These are phyloP conservation scores for Psilocybe cyanescens DNA, from an alignment of 768 basidiomycete genomes.

Conservation along the genomic window DNA sequence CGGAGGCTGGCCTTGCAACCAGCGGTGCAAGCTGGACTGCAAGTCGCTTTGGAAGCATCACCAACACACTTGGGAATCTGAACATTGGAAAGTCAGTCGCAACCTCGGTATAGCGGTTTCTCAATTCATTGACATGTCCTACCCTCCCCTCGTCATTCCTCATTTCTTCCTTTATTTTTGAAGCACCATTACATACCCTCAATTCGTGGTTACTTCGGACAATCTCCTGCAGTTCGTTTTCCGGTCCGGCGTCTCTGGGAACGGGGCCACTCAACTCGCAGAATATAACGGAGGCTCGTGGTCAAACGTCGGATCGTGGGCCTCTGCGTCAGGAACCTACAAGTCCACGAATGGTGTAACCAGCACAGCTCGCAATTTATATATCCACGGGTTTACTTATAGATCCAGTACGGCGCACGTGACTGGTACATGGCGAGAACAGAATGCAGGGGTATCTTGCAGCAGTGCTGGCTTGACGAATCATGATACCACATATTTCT, in stretches of 20 bases:
- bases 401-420: constrained; percentile 39
- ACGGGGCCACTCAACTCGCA: constrained; percentile 50
- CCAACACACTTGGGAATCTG: constrained; percentile 42
- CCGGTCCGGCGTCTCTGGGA: constrained; percentile 49
- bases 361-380: constrained; percentile 46
- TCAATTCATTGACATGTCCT: background rate
- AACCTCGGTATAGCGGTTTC: background rate
- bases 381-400: constrained; percentile 53
- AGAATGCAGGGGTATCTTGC: constrained; percentile 44
- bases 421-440: constrained; percentile 53
- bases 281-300: constrained; percentile 45
- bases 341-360: constrained; percentile 43
- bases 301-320: constrained; percentile 51
- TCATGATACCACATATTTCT: constrained; percentile 51
- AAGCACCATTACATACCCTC: constrained; percentile 49
- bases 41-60: constrained; percentile 44
- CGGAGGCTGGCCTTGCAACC: constrained; percentile 41
- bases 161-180: constrained; percentile 2
- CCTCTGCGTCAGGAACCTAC: constrained; percentile 45
- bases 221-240: constrained; percentile 53
- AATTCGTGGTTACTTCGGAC: constrained; percentile 49
- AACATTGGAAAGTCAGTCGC: constrained; percentile 43
- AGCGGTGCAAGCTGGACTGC: constrained; percentile 46
- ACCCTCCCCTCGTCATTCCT: background rate
- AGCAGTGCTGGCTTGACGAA: constrained; percentile 48